Evolutionary conservation across 768 basidiomycete genomes (phyloP), one percentile per base, ranked within the genome.

Genomic region (Holtermannia corniformis): DNA sequence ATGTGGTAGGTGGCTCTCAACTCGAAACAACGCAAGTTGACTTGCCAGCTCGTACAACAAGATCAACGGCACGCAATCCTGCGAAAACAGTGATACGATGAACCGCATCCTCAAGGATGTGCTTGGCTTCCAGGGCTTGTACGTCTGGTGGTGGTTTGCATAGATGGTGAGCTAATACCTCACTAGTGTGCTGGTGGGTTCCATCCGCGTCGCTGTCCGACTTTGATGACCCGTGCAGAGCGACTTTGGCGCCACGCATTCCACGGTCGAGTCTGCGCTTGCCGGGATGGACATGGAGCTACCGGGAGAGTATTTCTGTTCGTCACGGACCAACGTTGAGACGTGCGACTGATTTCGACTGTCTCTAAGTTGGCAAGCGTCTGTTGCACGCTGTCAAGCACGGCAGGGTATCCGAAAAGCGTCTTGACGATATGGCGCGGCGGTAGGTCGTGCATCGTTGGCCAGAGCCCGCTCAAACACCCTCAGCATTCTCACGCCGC

Each of bases 401-500:
- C 19, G 67, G 69, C 1, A 53, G 60, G 3, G 51, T 71, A 10
- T 50, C 60, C 2, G 48, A 54, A 22, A 27, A 52, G 5, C 52
- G 69, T 23, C 56, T 71, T 5, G 65, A 71, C 27, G 69, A 71
- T 41, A 67, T 67, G 64, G 65, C 54, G 2, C 55, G 53, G n/a
- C 53, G 65, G 64, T 58, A n/a, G 28, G 57, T 51, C 20, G 52
- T 32, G 27, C 46, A 5, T 28, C 5, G 21, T 25, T 40, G 22
- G n/a, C 14, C 41, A 10, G 41, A 45, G 54, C 49, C 49, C 32
- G 49, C 16, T 13, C 4, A 19, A 22, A 44, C 47, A n/a, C n/a
- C n/a, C n/a, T n/a, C n/a, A 67, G 68, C 7, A 68, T 71, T 40
- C 55, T 71, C n/a, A 68, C 65, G 2, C 65, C 78, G 5, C 86